Conservation (phyloP, 805 yeast species). For the Clavispora santaluciae region DNA sequence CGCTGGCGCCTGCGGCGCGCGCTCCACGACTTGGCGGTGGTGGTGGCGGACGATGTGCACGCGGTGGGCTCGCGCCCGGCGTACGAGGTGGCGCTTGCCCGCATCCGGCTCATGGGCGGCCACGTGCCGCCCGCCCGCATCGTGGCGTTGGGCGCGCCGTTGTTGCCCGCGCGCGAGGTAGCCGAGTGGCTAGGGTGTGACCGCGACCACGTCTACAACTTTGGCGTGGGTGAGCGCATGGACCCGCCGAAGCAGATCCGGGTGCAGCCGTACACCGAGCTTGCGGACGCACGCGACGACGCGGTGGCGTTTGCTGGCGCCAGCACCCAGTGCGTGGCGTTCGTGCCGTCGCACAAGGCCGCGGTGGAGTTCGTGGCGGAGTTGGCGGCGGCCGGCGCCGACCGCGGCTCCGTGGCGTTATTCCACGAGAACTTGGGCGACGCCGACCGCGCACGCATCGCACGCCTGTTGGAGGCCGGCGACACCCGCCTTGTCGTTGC, state of each 20-base stretch:
- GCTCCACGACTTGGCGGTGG: conserved; percentile 59
- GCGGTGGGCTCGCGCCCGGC: conserved; percentile 49
- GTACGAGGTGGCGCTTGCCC: conserved; percentile 66
- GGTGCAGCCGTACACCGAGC: conserved; percentile 34
- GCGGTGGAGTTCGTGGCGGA: conserved; percentile 2
- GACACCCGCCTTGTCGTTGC: conserved; percentile 56
- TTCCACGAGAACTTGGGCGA: conserved; percentile 53
- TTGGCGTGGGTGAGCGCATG: conserved; percentile 57
- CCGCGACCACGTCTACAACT: conserved; percentile 60
- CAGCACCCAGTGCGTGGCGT: conserved; percentile 28
- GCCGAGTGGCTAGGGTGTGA: conserved; percentile 83
- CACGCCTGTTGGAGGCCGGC: conserved; percentile 46
- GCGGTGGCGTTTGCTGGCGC: neutral
- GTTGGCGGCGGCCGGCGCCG: conserved; percentile 3
- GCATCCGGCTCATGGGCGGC: conserved; percentile 65
- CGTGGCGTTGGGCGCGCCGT: conserved; percentile 63
- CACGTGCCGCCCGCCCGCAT: conserved; percentile 60
- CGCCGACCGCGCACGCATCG: conserved; percentile 52
- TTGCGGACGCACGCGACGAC: conserved; percentile 43
- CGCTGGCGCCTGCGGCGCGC: conserved; percentile 79
- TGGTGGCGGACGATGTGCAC: conserved; percentile 75
- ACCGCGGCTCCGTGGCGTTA: conserved; percentile 57
- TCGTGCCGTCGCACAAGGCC: conserved; percentile 48
- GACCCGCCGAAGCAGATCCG: conserved; percentile 54
- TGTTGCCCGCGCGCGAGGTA: conserved; percentile 71